These are phyloP conservation scores for Juncus inflexus DNA, from an alignment of 176 grass and related monocot genomes.

Conservation along the genomic window DNA sequence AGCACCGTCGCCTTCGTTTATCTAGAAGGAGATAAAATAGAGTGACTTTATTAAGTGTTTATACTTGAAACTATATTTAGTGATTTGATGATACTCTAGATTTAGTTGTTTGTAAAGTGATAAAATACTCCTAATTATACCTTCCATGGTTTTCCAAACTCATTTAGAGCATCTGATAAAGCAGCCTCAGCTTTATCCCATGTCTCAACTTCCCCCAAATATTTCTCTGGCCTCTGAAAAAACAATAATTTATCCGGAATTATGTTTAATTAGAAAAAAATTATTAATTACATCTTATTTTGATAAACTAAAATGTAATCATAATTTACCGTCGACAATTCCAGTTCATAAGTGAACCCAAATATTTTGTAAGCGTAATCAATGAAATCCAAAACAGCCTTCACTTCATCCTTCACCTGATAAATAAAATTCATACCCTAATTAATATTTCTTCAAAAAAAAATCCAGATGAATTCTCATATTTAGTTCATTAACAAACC, in stretches of 20 bases:
- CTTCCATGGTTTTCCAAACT: slow-evolving; percentile 93
- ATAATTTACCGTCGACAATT: slow-evolving; percentile 79
- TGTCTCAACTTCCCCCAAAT: slow-evolving; percentile 87
- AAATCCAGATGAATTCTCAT: background rate
- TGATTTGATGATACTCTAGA: too few relatives aligned
- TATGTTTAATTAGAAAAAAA: background rate
- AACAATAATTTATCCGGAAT: background rate
- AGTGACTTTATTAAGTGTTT: background rate
- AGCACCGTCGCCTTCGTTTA: slow-evolving; percentile 98
- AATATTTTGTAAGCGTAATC: slow-evolving; percentile 83
- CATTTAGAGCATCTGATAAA: slow-evolving; percentile 85
- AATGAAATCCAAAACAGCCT: slow-evolving; percentile 76
- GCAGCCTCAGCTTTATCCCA: slow-evolving; percentile 97
- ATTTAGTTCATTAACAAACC: slow-evolving; percentile 41
- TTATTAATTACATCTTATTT: slow-evolving; percentile 11
- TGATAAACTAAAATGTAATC: slow-evolving; percentile 22
- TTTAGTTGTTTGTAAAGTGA: slow-evolving; percentile 8
- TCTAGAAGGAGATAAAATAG: slow-evolving; percentile 37
- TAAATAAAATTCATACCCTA: background rate
- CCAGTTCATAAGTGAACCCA: slow-evolving; percentile 92
- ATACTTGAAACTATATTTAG: too few relatives aligned
- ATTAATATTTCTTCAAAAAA: background rate
- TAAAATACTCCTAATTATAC: slow-evolving; percentile 31
- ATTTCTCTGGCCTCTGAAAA: slow-evolving; percentile 88
- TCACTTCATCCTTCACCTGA: slow-evolving; percentile 95